These are phyloP conservation scores for Calocera viscosa DNA, from an alignment of 768 basidiomycete species.

Conservation along the genomic window DNA sequence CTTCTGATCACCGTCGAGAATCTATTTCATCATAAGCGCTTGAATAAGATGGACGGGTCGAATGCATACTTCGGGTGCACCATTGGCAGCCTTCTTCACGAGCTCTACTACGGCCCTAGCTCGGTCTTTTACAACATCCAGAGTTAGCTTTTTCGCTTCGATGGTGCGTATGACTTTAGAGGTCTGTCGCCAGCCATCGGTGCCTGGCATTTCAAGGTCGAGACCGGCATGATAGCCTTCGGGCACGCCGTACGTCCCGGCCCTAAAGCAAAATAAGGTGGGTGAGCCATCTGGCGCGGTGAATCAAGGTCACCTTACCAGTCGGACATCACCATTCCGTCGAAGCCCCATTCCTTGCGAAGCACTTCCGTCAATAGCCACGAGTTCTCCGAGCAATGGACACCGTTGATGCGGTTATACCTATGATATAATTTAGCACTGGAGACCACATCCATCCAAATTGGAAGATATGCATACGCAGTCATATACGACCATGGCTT, in stretches of 20 bases:
- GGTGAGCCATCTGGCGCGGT: too few species aligned
- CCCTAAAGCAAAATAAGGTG: slow-evolving; percentile 35
- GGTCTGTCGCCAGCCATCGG: slow-evolving; percentile 61
- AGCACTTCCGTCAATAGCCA: slow-evolving; percentile 48
- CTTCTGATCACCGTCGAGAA: slow-evolving; percentile 36
- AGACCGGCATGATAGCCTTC: slow-evolving; percentile 57
- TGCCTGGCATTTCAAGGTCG: slow-evolving; percentile 70
- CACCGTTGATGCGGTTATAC: slow-evolving; percentile 45
- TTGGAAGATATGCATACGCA: slow-evolving; percentile 12
- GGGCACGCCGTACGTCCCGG: slow-evolving; percentile 57
- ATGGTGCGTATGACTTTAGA: slow-evolving; percentile 45
- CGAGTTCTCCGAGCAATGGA: slow-evolving; percentile 53
- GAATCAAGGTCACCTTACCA: slow-evolving; percentile 46
- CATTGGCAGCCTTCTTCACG: slow-evolving; percentile 24
- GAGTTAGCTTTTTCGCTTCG: slow-evolving; percentile 20
- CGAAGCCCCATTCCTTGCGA: slow-evolving; percentile 60
- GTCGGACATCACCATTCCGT: slow-evolving; percentile 67
- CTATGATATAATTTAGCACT: slow-evolving; percentile 2
- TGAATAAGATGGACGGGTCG: slow-evolving; percentile 31
- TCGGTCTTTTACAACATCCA: slow-evolving; percentile 21
- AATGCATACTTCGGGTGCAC: slow-evolving; percentile 36
- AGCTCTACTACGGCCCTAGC: slow-evolving; percentile 22
- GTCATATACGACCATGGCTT: slow-evolving; percentile 16
- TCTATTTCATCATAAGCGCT: slow-evolving; percentile 34
- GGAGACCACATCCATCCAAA: not conserved